phyloP scores from a whole-genome alignment of 768 basidiomycete species.

The Pleurotus giganteus region DNA sequence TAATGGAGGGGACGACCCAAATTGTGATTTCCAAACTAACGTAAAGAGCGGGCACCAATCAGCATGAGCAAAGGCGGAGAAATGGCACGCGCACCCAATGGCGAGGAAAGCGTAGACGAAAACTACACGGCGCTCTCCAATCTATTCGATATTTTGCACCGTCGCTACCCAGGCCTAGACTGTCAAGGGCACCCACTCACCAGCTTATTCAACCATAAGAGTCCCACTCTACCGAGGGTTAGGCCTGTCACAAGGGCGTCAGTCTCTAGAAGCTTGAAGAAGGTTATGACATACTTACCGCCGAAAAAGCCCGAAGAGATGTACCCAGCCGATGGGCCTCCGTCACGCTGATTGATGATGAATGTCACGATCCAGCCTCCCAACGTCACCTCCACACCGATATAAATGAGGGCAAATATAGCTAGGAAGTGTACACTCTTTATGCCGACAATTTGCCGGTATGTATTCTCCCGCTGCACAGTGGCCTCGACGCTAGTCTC shows the following conservation, averaged over 20 bases:
- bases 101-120: slow-evolving; percentile 29
- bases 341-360: slow-evolving; percentile 40
- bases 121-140: slow-evolving; percentile 32
- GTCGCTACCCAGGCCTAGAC: background rate
- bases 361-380: slow-evolving; percentile 62
- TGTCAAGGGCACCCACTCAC: slow-evolving; percentile 18
- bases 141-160: slow-evolving; percentile 13
- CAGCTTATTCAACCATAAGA: slow-evolving; percentile 49
- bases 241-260: slow-evolving; percentile 28
- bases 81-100: slow-evolving; percentile 26
- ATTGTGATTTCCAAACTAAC: slow-evolving; percentile 43
- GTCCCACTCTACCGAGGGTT: slow-evolving; percentile 48
- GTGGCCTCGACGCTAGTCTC: slow-evolving; percentile 23
- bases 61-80: background rate
- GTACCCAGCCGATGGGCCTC: slow-evolving; percentile 47
- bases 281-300: slow-evolving; percentile 10
- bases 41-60: background rate
- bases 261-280: background rate
- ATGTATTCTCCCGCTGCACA: slow-evolving; percentile 28
- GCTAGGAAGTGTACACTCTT: slow-evolving; percentile 45
- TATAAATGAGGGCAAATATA: slow-evolving; percentile 42
- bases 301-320: slow-evolving; percentile 34
- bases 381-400: slow-evolving; percentile 51
- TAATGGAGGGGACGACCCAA: slow-evolving; percentile 51
- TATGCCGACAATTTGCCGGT: slow-evolving; percentile 43